Percentiles rank a stretch among this genome's conserved stretches.
Evolutionary conservation across 345 rosid species (phyloP).

Genomic region (Hypericum androsaemum): DNA sequence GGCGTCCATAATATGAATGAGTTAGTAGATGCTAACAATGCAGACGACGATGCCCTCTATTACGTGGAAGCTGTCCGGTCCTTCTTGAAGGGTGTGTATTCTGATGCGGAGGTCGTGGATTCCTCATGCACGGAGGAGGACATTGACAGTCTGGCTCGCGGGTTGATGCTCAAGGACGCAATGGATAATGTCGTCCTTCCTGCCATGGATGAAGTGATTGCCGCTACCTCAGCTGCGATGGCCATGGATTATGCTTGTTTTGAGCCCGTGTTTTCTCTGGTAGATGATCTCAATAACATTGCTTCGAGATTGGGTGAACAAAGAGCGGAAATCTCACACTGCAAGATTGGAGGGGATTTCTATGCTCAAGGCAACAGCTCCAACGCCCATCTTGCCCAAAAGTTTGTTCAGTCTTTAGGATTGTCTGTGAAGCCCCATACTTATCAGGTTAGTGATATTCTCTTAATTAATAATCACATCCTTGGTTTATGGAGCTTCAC

Average conservation of each 20-base stretch:
- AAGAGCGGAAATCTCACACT: constrained; percentile 58
- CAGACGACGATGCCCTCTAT: neutral
- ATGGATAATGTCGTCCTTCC: constrained; percentile 52
- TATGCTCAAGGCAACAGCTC: constrained; percentile 96
- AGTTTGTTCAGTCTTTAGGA: constrained; percentile 79
- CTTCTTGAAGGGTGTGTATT: neutral
- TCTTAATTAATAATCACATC: too few relatives aligned
- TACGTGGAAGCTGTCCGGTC: constrained; percentile 1
- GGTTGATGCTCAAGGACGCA: constrained; percentile 75
- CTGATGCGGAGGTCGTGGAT: constrained; percentile 91
- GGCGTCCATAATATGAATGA: too few relatives aligned
- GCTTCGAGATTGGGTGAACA: constrained; percentile 74
- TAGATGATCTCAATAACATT: constrained; percentile 95
- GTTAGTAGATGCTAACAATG: constrained; percentile 20
- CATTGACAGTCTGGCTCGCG: constrained; percentile 88
- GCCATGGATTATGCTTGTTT: constrained; percentile 51
- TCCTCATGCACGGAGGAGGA: constrained; percentile 95
- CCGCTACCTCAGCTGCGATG: constrained; percentile 47
- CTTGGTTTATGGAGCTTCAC: too few relatives aligned
- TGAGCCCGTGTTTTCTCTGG: too few relatives aligned
- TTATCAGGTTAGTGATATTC: constrained; percentile 83
- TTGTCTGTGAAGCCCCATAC: constrained; percentile 78
- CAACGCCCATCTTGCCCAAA: constrained; percentile 70
- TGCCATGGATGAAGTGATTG: constrained; percentile 57
- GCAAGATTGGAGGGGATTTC: constrained; percentile 78